phyloP scores from a whole-genome alignment of 768 basidiomycete species.

The Mycena floridula region DNA sequence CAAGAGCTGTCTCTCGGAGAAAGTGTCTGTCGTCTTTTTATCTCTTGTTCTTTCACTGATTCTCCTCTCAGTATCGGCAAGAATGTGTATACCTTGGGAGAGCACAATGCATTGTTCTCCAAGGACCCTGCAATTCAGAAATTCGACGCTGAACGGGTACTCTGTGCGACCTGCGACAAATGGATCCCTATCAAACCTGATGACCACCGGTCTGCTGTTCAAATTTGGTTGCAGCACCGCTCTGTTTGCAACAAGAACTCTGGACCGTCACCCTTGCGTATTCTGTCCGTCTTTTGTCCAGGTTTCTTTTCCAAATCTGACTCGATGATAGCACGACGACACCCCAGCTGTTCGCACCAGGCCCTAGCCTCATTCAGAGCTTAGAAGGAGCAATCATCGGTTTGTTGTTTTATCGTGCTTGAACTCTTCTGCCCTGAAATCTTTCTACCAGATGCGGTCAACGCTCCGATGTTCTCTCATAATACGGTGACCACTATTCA shows the following conservation, averaged over 20 bases:
- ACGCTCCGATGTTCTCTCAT: no score
- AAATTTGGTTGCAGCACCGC: constrained; percentile 62
- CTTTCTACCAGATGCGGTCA: no score
- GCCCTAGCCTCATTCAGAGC: no score
- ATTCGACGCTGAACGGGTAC: constrained; percentile 65
- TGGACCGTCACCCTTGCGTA: neutral
- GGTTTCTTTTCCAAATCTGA: constrained; percentile 17
- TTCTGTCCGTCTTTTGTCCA: constrained; percentile 3
- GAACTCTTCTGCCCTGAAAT: no score
- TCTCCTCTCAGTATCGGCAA: constrained; percentile 31
- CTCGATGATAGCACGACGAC: no score
- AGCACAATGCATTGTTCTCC: constrained; percentile 50
- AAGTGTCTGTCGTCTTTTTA: constrained; percentile 42
- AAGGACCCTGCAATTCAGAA: constrained; percentile 68
- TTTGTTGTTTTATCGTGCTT: no score
- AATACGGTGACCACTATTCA: no score
- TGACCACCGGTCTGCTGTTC: constrained; percentile 55
- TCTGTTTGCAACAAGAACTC: constrained; percentile 41
- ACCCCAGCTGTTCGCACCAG: no score
- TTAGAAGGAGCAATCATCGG: no score
- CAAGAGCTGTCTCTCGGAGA: constrained; percentile 76
- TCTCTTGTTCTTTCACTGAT: neutral
- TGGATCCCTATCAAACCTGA: constrained; percentile 64
- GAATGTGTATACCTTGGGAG: constrained; percentile 53
- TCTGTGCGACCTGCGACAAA: constrained; percentile 62